These are phyloP conservation scores for Tremella mesenterica DNA, from an alignment of 768 basidiomycete genomes.

Conservation along the genomic window DNA sequence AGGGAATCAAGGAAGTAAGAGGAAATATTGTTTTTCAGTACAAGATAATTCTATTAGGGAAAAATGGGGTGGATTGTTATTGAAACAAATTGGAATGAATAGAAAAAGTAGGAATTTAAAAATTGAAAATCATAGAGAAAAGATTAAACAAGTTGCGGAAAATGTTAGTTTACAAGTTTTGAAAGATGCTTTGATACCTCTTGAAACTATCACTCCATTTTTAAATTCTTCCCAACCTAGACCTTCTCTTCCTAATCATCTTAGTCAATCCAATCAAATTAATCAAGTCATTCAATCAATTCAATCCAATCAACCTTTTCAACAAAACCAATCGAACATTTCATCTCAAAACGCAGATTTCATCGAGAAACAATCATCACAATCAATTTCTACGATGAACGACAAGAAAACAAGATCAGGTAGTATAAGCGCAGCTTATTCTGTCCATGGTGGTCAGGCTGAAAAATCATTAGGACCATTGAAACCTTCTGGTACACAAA, in stretches of 20 bases:
- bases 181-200: conserved; percentile 65
- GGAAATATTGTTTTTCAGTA: conserved; percentile 92
- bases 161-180: conserved; percentile 71
- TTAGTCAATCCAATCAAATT: too few relatives aligned
- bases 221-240: too few relatives aligned
- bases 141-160: conserved; percentile 58
- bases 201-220: too few relatives aligned
- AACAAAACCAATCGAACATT: too few relatives aligned
- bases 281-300: too few relatives aligned
- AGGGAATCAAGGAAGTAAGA: conserved; percentile 52
- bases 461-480: conserved; percentile 3
- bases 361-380: too few relatives aligned
- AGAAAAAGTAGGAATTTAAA: conserved; percentile 3
- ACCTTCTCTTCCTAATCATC: too few relatives aligned
- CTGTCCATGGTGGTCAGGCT: background rate
- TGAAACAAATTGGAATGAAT: conserved; percentile 20
- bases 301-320: background rate
- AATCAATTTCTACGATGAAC: background rate
- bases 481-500: background rate
- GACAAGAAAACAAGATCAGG: conserved; percentile 27
- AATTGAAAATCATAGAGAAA: background rate
- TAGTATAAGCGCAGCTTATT: conserved; percentile 14
- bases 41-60: conserved; percentile 67
- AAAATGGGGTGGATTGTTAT: conserved; percentile 27
- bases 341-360: too few relatives aligned